Percentiles rank a stretch among this genome's conserved stretches.
Evolutionary conservation across 495 filamentous ascomycete species (phyloP).

Genomic region (Hyaloscypha hepaticicola): DNA sequence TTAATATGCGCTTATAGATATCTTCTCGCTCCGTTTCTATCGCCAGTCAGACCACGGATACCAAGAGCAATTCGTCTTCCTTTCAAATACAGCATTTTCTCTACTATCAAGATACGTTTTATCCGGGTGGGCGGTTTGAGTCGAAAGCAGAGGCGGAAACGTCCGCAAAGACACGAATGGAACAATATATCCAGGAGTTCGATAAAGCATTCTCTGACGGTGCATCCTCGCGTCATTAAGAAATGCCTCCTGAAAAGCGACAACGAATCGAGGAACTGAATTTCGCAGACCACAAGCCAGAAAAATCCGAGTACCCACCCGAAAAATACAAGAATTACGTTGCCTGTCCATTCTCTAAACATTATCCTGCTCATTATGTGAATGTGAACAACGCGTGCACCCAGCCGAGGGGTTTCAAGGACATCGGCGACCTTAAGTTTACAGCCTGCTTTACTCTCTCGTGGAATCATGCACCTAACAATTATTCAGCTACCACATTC

Average conservation of each 20-base stretch:
- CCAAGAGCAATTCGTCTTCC: too few species aligned
- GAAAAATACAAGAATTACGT: neutral
- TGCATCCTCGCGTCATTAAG: neutral
- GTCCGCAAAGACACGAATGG: too few species aligned
- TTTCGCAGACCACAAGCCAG: neutral
- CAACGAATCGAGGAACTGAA: neutral
- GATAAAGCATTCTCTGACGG: too few species aligned
- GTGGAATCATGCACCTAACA: neutral
- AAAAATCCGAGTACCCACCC: neutral
- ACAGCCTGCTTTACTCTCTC: neutral
- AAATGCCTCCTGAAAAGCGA: neutral
- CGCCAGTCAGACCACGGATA: too few species aligned
- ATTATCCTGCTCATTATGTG: neutral
- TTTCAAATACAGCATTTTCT: too few species aligned
- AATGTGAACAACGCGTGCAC: neutral
- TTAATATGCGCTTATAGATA: too few species aligned
- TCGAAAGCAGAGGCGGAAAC: too few species aligned
- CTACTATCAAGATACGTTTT: too few species aligned
- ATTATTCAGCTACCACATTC: neutral
- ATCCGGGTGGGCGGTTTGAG: too few species aligned
- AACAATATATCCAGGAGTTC: too few species aligned
- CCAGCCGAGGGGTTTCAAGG: neutral
- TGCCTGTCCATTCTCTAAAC: slow-evolving; percentile 1
- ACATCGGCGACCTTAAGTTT: neutral
- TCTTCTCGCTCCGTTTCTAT: too few species aligned